Conservation (phyloP, 83 land plant genomes). For the Picea mariana region DNA sequence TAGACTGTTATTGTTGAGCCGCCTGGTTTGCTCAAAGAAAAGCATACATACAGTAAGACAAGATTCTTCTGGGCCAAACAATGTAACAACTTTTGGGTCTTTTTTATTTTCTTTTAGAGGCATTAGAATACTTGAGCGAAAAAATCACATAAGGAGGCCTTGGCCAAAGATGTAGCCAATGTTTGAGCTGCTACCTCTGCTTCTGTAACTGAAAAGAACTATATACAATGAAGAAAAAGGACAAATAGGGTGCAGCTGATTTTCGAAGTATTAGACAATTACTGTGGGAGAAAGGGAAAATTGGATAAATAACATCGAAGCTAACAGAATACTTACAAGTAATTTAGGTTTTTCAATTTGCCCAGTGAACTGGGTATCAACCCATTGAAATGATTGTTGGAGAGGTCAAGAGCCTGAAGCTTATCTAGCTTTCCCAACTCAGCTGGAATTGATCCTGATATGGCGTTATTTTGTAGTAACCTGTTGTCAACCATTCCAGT, state of each 20-base stretch:
- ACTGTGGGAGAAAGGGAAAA: background rate
- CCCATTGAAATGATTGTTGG: constrained; percentile 56
- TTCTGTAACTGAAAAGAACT: no score
- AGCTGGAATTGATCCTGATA: constrained; percentile 61
- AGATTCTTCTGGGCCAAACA: background rate
- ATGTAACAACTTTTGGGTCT: no score
- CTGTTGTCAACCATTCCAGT: constrained; percentile 25
- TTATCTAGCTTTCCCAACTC: constrained; percentile 43
- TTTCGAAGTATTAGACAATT: background rate
- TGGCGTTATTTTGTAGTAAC: constrained; percentile 52
- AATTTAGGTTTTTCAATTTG: constrained; percentile 42
- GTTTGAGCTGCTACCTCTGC: no score
- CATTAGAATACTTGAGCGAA: no score
- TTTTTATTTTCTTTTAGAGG: no score
- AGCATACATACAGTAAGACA: background rate
- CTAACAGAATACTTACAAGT: constrained; percentile 46
- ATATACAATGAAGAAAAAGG: no score
- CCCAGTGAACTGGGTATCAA: constrained; percentile 47
- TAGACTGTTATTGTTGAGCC: constrained; percentile 44
- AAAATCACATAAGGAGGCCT: no score
- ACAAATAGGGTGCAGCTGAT: no score
- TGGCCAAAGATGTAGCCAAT: no score
- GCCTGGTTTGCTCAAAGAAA: constrained; percentile 21
- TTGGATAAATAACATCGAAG: background rate
- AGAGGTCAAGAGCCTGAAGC: constrained; percentile 55